phyloP scores from a whole-genome alignment of 75 land plant genomes.

The Chamaecyparis obtusa region DNA sequence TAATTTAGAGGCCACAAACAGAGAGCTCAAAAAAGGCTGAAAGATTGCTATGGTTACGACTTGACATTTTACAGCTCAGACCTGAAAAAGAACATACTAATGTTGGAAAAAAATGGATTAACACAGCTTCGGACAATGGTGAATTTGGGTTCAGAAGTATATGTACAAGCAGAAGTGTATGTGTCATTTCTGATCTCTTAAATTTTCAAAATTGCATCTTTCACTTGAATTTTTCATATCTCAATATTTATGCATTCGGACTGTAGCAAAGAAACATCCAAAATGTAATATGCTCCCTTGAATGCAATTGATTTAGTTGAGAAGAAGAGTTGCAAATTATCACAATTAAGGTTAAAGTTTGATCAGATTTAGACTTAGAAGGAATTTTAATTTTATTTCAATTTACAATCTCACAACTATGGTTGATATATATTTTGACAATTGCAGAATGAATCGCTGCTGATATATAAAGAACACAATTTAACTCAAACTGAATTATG shows the following conservation, averaged over 20 bases:
- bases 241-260: neutral
- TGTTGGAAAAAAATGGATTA: slow-evolving; percentile 72
- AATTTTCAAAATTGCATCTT: neutral
- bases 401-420: no score
- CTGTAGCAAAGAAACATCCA: neutral
- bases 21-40: neutral
- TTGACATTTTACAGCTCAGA: slow-evolving; percentile 56
- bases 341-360: no score
- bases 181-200: slow-evolving; percentile 10
- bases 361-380: no score
- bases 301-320: neutral
- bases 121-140: slow-evolving; percentile 70
- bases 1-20: neutral
- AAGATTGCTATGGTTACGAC: neutral
- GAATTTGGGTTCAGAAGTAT: slow-evolving; percentile 95
- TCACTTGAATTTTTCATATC: slow-evolving; percentile 3
- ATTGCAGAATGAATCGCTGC: no score
- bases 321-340: neutral
- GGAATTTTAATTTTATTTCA: no score
- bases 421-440: no score
- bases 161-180: slow-evolving; percentile 93
- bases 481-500: no score
- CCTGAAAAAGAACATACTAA: slow-evolving; percentile 73
- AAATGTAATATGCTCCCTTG: neutral
- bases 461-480: no score